These are phyloP conservation scores for Cytospora paraplurivora DNA, from an alignment of 2,329 filamentous ascomycete species.

Conservation along the genomic window DNA sequence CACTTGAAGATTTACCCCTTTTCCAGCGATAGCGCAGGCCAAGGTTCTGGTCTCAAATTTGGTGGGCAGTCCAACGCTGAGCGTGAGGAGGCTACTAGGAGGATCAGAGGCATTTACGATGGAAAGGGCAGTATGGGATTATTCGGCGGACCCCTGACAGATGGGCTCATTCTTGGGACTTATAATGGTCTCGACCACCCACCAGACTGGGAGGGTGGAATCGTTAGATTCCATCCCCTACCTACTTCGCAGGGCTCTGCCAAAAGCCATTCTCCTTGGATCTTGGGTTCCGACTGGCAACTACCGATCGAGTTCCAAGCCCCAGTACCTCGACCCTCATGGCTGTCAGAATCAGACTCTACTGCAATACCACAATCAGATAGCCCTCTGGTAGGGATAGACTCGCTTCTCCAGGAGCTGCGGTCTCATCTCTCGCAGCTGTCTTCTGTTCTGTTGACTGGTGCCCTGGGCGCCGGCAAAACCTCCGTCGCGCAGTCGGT, in stretches of 20 bases:
- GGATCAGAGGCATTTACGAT: conserved; percentile 72
- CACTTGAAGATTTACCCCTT: conserved; percentile 83
- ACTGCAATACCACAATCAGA: neutral
- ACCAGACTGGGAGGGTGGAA: conserved; percentile 77
- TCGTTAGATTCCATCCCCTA: conserved; percentile 75
- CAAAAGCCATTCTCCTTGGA: conserved; percentile 65
- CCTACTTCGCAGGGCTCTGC: conserved; percentile 42
- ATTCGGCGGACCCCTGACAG: conserved; percentile 82
- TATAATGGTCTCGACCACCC: conserved; percentile 56
- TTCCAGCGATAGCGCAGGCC: conserved; percentile 55
- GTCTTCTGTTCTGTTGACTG: conserved; percentile 87
- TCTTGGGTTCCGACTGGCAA: conserved; percentile 75
- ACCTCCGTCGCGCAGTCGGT: conserved; percentile 77
- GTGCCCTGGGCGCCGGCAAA: conserved; percentile 88
- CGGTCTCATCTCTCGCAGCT: conserved; percentile 77
- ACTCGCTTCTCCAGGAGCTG: conserved; percentile 71
- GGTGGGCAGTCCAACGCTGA: conserved; percentile 85
- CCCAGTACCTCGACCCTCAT: conserved; percentile 67
- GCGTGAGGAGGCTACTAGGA: conserved; percentile 73
- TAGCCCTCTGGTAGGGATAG: conserved; percentile 79
- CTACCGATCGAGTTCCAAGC: conserved; percentile 74
- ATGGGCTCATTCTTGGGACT: conserved; percentile 75
- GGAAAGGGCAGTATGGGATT: conserved; percentile 61
- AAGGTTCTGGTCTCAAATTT: conserved; percentile 73
- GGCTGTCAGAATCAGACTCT: conserved; percentile 51